These are phyloP conservation scores for Mycena chlorophos DNA, from an alignment of 768 basidiomycete genomes.

Conservation along the genomic window DNA sequence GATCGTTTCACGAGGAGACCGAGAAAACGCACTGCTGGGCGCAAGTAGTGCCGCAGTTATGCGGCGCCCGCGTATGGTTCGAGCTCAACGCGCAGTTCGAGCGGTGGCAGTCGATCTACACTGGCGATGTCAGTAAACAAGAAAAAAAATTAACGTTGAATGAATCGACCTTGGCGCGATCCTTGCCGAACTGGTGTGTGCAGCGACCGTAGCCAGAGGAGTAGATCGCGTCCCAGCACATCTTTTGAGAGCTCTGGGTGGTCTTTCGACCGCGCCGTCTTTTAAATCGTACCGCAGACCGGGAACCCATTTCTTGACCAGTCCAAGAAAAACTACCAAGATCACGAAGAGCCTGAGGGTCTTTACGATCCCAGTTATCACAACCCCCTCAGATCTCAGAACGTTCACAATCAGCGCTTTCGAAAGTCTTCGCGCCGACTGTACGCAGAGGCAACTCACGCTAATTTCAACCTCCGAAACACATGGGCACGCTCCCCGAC, in stretches of 20 bases:
- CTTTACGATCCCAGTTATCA: constrained; percentile 2
- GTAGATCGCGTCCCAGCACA: background rate
- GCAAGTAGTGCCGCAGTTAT: constrained; percentile 42
- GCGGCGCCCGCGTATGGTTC: constrained; percentile 31
- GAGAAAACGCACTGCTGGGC: constrained; percentile 33
- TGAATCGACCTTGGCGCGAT: constrained; percentile 23
- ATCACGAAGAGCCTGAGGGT: background rate
- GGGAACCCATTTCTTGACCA: background rate
- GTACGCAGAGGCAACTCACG: background rate
- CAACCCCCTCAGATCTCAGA: too few species aligned
- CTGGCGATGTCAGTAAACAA: background rate
- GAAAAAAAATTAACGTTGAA: background rate
- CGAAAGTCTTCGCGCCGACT: too few species aligned
- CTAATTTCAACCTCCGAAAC: background rate
- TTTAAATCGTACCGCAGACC: background rate
- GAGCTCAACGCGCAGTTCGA: constrained; percentile 41
- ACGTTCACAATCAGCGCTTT: too few species aligned
- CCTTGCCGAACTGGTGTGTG: constrained; percentile 17
- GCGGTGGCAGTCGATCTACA: constrained; percentile 51
- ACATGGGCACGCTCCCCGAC: background rate
- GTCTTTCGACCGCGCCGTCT: background rate
- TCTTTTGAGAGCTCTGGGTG: background rate
- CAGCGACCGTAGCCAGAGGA: background rate
- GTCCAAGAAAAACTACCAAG: background rate
- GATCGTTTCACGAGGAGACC: background rate